phyloP scores from a whole-genome alignment of 1,139 yeast genomes.

The Geotrichum europaeum region DNA sequence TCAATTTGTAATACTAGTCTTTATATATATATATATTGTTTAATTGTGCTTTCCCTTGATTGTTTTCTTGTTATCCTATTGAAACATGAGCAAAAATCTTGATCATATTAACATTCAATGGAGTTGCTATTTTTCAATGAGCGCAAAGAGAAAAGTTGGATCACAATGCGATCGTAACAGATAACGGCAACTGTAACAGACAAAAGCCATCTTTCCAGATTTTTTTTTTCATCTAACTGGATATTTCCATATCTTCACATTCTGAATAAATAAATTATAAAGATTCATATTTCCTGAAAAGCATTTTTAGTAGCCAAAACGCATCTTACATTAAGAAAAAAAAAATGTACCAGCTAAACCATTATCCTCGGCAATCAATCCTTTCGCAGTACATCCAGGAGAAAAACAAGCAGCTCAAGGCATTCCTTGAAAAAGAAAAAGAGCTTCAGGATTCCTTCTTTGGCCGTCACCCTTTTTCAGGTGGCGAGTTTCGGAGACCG shows the following conservation, averaged over 20 bases:
- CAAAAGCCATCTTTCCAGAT: background rate
- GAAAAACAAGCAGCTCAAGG: slow-evolving; percentile 6
- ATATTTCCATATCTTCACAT: background rate
- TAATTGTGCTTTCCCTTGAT: too few species aligned
- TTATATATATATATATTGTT: too few species aligned
- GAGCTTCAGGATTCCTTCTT: slow-evolving; percentile 1
- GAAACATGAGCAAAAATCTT: too few species aligned
- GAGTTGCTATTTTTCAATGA: too few species aligned
- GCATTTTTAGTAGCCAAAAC: background rate
- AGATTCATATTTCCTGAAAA: background rate
- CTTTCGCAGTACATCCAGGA: slow-evolving; percentile 3
- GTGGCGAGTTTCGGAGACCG: background rate
- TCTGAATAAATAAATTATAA: background rate
- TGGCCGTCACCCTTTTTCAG: background rate
- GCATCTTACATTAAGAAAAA: background rate
- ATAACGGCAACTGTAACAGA: background rate
- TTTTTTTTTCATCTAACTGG: background rate
- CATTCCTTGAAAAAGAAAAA: slow-evolving; percentile 2
- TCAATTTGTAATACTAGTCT: too few species aligned
- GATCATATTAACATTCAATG: too few species aligned
- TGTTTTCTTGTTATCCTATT: too few species aligned
- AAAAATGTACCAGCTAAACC: background rate
- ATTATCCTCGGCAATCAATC: background rate
- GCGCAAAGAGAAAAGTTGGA: background rate
- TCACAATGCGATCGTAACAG: background rate